Percentiles rank a stretch among this genome's conserved stretches.
Conservation (phyloP, 179 eudicot species). For the Camellia oleifera region DNA sequence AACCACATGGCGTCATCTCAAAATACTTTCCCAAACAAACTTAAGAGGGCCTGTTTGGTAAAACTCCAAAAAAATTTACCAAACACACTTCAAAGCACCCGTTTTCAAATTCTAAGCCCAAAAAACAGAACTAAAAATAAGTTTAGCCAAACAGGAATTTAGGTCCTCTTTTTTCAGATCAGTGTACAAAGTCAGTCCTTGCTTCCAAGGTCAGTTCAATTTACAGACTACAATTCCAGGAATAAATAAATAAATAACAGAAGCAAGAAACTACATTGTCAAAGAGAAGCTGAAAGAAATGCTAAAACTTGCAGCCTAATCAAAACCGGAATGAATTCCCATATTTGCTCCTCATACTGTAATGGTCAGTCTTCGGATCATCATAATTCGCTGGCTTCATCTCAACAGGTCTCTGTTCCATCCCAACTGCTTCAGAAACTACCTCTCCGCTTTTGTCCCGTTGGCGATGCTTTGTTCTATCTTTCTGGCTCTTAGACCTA, state of each 20-base stretch:
- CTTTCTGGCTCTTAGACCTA: conserved; percentile 76
- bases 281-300: background rate
- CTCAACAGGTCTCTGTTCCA: conserved; percentile 57
- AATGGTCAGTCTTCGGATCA: conserved; percentile 62
- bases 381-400: conserved; percentile 44
- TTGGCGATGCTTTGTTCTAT: conserved; percentile 77
- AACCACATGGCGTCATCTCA: too few species aligned
- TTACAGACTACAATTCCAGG: conserved; percentile 1
- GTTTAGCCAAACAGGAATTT: background rate
- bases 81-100: too few species aligned
- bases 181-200: background rate
- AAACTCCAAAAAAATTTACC: too few species aligned
- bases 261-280: background rate
- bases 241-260: background rate
- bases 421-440: conserved; percentile 28
- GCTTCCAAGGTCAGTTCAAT: too few species aligned
- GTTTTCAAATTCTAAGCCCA: too few species aligned
- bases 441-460: conserved; percentile 78
- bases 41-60: too few species aligned
- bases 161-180: background rate
- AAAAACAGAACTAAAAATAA: too few species aligned
- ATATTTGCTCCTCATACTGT: conserved; percentile 57
- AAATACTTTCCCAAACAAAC: too few species aligned
- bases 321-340: conserved; percentile 66
- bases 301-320: conserved; percentile 9